Evolutionary conservation across 73 alveolate genomes (phyloP), one percentile per base, ranked within the genome.

Genomic region (Paramecium sonneborni): DNA sequence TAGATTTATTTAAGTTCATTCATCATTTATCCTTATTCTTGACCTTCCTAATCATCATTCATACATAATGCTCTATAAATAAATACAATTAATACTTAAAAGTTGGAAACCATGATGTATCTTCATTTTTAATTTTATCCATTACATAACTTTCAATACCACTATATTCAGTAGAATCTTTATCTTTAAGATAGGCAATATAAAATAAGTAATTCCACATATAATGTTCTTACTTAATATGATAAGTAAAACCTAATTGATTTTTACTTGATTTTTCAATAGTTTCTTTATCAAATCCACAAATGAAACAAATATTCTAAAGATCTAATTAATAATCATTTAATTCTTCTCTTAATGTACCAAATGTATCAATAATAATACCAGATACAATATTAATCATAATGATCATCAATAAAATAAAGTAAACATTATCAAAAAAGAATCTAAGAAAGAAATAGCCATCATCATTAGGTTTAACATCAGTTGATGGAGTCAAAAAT

Each of bases 301-400:
- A 98, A 18, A 98, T 98, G 69, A 98, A 97, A 92, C 99, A 98
- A 48, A 94, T 95, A 85, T 96, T 96, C 70, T 96, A 95, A 85
- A 97, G 92, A 87, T 96, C 98, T 62, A 92, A 94, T 15, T 93
- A 94, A 93, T 96, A 95, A 82, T 93, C 96, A 62, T 94, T 97
- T 72, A 95, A 95, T 56, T 94, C 97, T 57, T 95, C 97, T 98
- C 99, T 98, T 41, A 97, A 94, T 32, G 95, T 96, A 14, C 98
- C 99, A 92, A 98, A 98, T 62, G 98, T 96, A 93, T 98, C 99
- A 93, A 97, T 97, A 86, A 98, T 98, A 93, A 98, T 98, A 96
- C 96, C 96, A 28, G 91, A 89, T 10, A 93, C 94, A 28, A 91
- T 89, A 56, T 91, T 93, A 15, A 93, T 76, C 96, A 93, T 93